A percentile compares a stretch with the other conserved stretches of the same genome.
Evolutionary conservation across 192 early-diverging fungal species (phyloP).

Genomic region (Allomyces arbusculus): DNA sequence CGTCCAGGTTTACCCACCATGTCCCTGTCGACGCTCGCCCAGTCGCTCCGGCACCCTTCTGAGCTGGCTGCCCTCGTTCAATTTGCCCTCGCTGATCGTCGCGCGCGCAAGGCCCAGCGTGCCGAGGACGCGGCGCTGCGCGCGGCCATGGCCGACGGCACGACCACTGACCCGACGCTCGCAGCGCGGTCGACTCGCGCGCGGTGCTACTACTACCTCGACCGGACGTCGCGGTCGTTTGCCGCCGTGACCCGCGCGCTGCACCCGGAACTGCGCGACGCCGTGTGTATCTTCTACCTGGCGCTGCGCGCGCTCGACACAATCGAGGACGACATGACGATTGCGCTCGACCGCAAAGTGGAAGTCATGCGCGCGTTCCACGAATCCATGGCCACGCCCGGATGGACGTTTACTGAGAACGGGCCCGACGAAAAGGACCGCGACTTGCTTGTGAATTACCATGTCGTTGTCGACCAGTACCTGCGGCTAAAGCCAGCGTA

Average conservation of each 20-base stretch:
- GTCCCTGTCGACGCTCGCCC: constrained; percentile 21
- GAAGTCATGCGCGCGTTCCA: constrained; percentile 62
- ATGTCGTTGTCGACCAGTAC: constrained; percentile 78
- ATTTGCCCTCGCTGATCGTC: constrained; percentile 9
- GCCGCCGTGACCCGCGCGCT: constrained; percentile 82
- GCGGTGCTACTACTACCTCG: constrained; percentile 76
- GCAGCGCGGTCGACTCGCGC: constrained; percentile 21
- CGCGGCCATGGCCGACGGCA: constrained; percentile 24
- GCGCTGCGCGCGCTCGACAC: constrained; percentile 91
- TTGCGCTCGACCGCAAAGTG: constrained; percentile 53
- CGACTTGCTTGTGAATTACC: constrained; percentile 67
- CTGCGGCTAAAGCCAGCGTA: constrained; percentile 51
- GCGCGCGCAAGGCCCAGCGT: constrained; percentile 2
- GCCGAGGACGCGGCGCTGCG: constrained; percentile 34
- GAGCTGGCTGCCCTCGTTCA: constrained; percentile 64
- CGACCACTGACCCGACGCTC: constrained; percentile 13
- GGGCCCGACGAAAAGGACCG: constrained; percentile 90
- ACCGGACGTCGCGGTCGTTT: constrained; percentile 89
- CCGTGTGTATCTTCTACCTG: constrained; percentile 88
- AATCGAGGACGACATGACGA: constrained; percentile 96
- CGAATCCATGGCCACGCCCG: constrained; percentile 49
- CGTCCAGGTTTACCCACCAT: no score
- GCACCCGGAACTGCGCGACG: constrained; percentile 54
- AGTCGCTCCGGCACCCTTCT: constrained; percentile 55
- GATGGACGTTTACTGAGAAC: constrained; percentile 60